These are phyloP conservation scores for Populus trichocarpa DNA, from an alignment of 441 rosid genomes.

Conservation along the genomic window DNA sequence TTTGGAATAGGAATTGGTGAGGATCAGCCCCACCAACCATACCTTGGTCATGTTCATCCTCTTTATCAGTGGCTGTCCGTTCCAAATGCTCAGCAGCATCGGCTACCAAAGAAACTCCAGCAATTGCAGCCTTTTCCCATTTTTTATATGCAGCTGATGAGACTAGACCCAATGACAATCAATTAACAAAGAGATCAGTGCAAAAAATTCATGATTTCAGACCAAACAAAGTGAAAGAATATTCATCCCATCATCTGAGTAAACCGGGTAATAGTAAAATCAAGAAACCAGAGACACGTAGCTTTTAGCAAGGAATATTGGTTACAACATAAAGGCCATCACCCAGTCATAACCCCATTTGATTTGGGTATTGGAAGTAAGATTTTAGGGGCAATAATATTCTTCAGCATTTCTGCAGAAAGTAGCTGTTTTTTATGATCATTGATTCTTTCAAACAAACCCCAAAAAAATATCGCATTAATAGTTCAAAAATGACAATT, in stretches of 20 bases:
- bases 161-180: slow-evolving; percentile 32
- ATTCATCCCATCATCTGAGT: not conserved
- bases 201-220: not conserved
- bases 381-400: not conserved
- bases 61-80: slow-evolving; percentile 51
- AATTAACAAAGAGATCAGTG: not conserved
- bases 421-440: not conserved
- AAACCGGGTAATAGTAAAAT: not conserved
- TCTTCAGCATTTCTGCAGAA: not conserved
- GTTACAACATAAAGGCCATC: not conserved
- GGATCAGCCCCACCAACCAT: slow-evolving; percentile 27
- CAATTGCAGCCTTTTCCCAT: slow-evolving; percentile 99
- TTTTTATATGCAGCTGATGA: slow-evolving; percentile 72
- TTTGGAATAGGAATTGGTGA: slow-evolving; percentile 18
- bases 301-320: not conserved
- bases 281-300: not conserved
- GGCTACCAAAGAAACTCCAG: slow-evolving; percentile 98
- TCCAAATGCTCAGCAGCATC: slow-evolving; percentile 99
- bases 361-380: not conserved
- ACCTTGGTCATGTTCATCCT: slow-evolving; percentile 46
- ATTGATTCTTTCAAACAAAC: not conserved
- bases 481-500: not conserved
- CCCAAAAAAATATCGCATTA: not conserved
- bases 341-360: not conserved
- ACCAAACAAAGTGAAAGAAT: slow-evolving; percentile 3